Evolutionary conservation across 352 stramenopile genomes (phyloP), one percentile per base, ranked within the genome.

Genomic region (Phytophthora niederhauseri): DNA sequence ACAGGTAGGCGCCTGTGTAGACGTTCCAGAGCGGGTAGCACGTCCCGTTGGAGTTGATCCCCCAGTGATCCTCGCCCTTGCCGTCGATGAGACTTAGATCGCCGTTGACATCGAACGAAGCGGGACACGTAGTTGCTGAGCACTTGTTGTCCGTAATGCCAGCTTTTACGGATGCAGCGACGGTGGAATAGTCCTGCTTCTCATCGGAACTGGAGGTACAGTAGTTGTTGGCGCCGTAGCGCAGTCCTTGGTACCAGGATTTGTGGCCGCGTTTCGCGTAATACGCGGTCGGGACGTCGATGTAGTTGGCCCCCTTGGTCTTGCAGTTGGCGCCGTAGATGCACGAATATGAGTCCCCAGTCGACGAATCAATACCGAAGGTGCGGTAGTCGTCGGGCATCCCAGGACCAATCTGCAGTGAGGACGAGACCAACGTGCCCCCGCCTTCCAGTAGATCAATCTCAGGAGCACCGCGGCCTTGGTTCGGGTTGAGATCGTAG

Each of bases 381-480:
- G 78, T 38, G 3, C 82, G 81, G 31, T 83, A 89, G 9, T 91
- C 70, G 24, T 66, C 57, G 0, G 85, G 85, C 75, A 90, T 90
- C 9, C 85, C 90, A 0, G 87, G 87, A 0, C 72, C 76, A 53
- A 98, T 84, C 73, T 99, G 94, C 4, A 98, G 80, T 45, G 93
- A 98, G 36, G 90, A 93, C 17, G 91, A 98, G 59, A 97, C 90
- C 6, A 85, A 72, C 14, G 67, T 74, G 20, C 87, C 79, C 11
- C 77, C 78, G 71, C 91, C 85, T 97, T 97, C 95, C n/a, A 98
- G 75, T 24, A 99, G 80, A 72, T 99, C 94, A 72, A 99, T 98
- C 68, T 98, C 95, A 3, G 95, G 95, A 46, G 93, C 89, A 15
- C 95, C 95, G 20, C 94, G 78, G 1, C 94, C 94, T 43, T 83